phyloP scores from a whole-genome alignment of 345 rosid species.

The Linum tenue region DNA sequence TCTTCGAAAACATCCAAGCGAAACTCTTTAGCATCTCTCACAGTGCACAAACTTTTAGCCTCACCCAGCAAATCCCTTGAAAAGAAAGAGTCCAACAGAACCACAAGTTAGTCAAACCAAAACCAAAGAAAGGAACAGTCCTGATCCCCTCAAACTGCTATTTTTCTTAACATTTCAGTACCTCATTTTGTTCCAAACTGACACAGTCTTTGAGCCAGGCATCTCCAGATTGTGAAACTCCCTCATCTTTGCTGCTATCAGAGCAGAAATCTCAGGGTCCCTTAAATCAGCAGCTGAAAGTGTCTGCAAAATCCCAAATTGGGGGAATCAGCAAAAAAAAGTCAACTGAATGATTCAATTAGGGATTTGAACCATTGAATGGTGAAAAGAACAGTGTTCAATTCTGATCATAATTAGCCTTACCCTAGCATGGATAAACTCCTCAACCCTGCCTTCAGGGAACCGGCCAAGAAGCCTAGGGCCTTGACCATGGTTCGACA shows the following conservation, averaged over 20 bases:
- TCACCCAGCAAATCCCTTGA: slow-evolving; percentile 47
- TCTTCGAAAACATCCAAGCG: slow-evolving; percentile 39
- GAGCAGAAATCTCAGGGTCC: slow-evolving; percentile 45
- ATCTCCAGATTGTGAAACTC: slow-evolving; percentile 80
- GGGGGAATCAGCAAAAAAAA: background rate
- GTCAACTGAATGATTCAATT: too few species aligned
- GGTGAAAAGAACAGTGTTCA: background rate
- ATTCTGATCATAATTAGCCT: background rate
- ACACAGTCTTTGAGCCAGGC: slow-evolving; percentile 48
- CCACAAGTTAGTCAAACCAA: background rate
- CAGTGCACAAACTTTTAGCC: slow-evolving; percentile 54
- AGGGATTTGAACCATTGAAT: too few species aligned
- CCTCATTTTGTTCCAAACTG: slow-evolving; percentile 82
- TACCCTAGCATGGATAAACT: slow-evolving; percentile 6
- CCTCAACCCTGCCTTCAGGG: background rate
- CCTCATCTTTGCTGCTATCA: slow-evolving; percentile 62
- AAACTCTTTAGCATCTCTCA: slow-evolving; percentile 43
- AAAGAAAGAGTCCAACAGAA: slow-evolving; percentile 3
- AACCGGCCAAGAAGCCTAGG: background rate
- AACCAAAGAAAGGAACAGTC: background rate
- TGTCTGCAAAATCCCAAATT: slow-evolving; percentile 40
- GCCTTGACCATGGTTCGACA: background rate
- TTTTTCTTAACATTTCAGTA: slow-evolving; percentile 11
- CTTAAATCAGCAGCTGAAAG: slow-evolving; percentile 83
- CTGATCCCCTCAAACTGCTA: too few species aligned